Conservation (phyloP, 441 rosid species). For the Lepidium campestre region DNA sequence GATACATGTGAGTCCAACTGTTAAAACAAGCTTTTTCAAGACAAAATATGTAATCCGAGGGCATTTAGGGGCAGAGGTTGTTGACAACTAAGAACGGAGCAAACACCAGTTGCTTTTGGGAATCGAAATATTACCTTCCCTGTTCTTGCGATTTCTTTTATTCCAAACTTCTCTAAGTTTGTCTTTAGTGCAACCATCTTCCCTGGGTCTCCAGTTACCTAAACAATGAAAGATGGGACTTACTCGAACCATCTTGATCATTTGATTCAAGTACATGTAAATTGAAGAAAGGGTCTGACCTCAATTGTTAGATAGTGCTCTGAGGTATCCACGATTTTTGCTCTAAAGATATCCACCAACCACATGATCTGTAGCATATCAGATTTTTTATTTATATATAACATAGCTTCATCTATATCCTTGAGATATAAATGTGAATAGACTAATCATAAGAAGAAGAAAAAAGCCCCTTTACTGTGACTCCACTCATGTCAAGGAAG, state of each 20-base stretch:
- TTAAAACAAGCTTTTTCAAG: slow-evolving; percentile 7
- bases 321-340: slow-evolving; percentile 82
- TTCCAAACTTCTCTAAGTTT: slow-evolving; percentile 84
- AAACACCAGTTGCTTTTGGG: background rate
- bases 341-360: slow-evolving; percentile 89
- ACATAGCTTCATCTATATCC: background rate
- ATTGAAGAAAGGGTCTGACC: slow-evolving; percentile 33
- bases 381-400: too few species aligned
- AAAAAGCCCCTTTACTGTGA: background rate
- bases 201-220: slow-evolving; percentile 98
- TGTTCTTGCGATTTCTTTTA: slow-evolving; percentile 78
- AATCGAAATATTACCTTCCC: slow-evolving; percentile 24
- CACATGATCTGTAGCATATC: slow-evolving; percentile 85
- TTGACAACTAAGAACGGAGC: background rate
- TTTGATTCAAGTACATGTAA: background rate
- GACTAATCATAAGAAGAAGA: background rate
- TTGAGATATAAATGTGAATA: background rate
- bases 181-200: slow-evolving; percentile 76
- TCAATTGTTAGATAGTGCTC: slow-evolving; percentile 73
- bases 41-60: background rate
- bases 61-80: background rate
- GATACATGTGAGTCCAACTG: slow-evolving; percentile 19
- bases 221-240: background rate
- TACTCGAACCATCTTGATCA: background rate
- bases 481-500: slow-evolving; percentile 1